Base-by-base conservation (phyloP, 495 filamentous ascomycete species). In the Trichoderma erinaceum region DNA sequence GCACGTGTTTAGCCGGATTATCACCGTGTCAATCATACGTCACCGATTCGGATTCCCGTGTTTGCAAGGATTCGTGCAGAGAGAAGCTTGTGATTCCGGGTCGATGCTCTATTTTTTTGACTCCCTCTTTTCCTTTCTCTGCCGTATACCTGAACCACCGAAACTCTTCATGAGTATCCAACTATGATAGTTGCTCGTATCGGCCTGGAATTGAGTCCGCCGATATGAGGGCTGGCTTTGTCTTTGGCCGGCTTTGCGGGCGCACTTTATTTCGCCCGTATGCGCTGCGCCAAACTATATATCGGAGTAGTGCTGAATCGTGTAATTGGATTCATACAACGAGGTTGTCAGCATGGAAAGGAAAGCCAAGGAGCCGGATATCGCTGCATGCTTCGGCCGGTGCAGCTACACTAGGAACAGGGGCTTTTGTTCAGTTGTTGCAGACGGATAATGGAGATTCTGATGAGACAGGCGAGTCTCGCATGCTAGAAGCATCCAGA, bases 401-500 rank as follows among this genome's bases (percentile, higher is more conserved):
- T n/a, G 88, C 88, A 3, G 84, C 81, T 16, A 72, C 75, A 38
- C 71, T 84, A 25, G 78, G 78, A 3, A 76, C 81, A 2, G 76
- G 78, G 0, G 90, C 87, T 4, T 96, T 97, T 73, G 82, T 96
- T 44, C 79, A 85, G 69, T 73, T 96, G 29, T 87, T 87, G 2
- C 90, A 92, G 73, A 78, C 87, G 68, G 84, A 86, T 35, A 82
- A 88, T 72, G 78, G 72, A 48, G 81, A 84, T 23, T 73, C 80
- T 66, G 87, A 87, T 35, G 86, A 88, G 71, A 96, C 92, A 4
- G 82, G 84, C 41, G 93, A 97, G 78, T 83, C 84, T 79, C 88
- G 90, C 68, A 97, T 97, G 92, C 85, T 97, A 25, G 85, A 92
- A 73, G 86, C 83, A 6, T 97, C 93, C 41, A 81, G 89, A 52